Conservation (phyloP, 2,329 filamentous ascomycete species). For the Onygenales sp. region DNA sequence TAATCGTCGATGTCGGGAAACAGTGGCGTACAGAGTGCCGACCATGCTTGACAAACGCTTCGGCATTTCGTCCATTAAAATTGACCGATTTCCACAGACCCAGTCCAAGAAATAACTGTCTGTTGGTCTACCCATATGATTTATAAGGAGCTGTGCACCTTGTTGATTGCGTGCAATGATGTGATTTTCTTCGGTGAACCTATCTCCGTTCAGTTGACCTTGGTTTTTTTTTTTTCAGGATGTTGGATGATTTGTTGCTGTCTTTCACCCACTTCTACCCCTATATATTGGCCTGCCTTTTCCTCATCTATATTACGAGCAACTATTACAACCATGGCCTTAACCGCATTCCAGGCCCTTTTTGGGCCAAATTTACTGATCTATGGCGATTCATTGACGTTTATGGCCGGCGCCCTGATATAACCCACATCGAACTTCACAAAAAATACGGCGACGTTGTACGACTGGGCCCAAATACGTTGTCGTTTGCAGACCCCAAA, state of each 20-base stretch:
- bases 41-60: too few relatives aligned
- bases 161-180: not conserved
- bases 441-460: conserved; percentile 64
- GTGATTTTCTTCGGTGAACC: not conserved
- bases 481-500: conserved; percentile 65
- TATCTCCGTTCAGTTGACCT: not conserved
- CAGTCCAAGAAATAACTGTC: too few relatives aligned
- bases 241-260: not conserved
- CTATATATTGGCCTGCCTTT: not conserved
- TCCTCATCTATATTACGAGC: not conserved
- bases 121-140: too few relatives aligned
- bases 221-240: not conserved
- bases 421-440: conserved; percentile 60
- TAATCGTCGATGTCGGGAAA: too few relatives aligned
- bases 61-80: too few relatives aligned
- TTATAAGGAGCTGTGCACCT: too few relatives aligned
- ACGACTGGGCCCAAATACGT: conserved; percentile 60
- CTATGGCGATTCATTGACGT: conserved; percentile 69
- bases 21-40: too few relatives aligned
- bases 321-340: conserved; percentile 1
- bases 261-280: not conserved
- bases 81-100: too few relatives aligned
- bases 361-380: conserved; percentile 58
- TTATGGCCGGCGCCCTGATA: conserved; percentile 53
- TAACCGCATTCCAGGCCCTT: conserved; percentile 55